Conservation (phyloP, 176 grass and related monocot species). For the Cenchrus purpureus region DNA sequence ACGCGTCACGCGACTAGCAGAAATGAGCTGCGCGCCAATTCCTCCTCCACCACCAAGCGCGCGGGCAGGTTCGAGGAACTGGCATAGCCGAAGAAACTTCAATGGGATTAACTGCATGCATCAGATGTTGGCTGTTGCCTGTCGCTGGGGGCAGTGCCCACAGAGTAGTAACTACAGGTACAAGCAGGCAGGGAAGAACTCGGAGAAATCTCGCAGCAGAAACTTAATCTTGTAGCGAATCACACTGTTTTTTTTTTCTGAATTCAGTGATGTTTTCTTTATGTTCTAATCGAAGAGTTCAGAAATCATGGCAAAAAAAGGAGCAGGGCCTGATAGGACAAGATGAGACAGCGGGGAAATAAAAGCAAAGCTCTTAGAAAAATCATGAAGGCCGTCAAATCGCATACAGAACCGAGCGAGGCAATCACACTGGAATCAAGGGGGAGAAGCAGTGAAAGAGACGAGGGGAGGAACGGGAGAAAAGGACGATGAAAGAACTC, state of each 20-base stretch:
- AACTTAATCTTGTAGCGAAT: slow-evolving; percentile 11
- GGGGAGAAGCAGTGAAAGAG: neutral
- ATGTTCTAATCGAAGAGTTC: neutral
- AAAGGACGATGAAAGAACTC: slow-evolving; percentile 35
- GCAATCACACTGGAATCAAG: slow-evolving; percentile 3
- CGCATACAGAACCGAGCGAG: neutral
- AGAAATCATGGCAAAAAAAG: neutral
- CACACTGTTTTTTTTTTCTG: neutral
- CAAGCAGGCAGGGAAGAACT: slow-evolving; percentile 19
- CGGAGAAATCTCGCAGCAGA: neutral
- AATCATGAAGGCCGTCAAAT: slow-evolving; percentile 14
- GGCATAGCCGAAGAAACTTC: slow-evolving; percentile 13
- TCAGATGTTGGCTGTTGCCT: slow-evolving; percentile 16
- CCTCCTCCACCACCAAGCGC: neutral
- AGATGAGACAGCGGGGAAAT: neutral
- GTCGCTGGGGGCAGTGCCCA: neutral
- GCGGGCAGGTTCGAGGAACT: neutral
- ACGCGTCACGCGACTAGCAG: neutral
- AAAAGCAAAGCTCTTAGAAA: neutral
- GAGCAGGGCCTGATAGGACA: neutral
- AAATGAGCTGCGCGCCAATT: slow-evolving; percentile 26
- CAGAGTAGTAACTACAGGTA: slow-evolving; percentile 36
- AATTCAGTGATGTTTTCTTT: slow-evolving; percentile 27
- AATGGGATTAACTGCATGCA: slow-evolving; percentile 48
- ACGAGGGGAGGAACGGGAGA: neutral